These are phyloP conservation scores for Salix koriyanagi DNA, from an alignment of 345 rosid species.

Conservation along the genomic window DNA sequence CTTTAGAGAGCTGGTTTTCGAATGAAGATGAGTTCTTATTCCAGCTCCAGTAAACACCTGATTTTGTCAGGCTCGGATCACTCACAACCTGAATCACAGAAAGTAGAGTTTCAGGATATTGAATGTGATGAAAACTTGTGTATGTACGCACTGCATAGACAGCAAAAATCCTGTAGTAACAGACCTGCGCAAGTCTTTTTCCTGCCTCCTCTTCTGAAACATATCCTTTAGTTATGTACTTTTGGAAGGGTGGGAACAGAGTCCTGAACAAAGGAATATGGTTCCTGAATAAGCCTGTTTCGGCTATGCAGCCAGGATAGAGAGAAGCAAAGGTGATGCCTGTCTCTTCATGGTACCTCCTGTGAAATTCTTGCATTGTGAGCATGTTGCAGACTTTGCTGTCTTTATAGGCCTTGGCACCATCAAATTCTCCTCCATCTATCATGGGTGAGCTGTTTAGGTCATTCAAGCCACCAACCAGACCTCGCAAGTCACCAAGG, in stretches of 20 bases:
- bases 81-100: conserved; percentile 55
- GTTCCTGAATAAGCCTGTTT: conserved; percentile 90
- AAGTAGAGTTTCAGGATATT: conserved; percentile 9
- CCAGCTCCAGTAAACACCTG: conserved; percentile 98
- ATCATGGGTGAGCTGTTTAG: conserved; percentile 77
- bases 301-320: conserved; percentile 96
- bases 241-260: conserved; percentile 31
- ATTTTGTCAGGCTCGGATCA: conserved; percentile 75
- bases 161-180: neutral
- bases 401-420: conserved; percentile 97
- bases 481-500: conserved; percentile 84
- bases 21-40: conserved; percentile 86
- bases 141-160: neutral
- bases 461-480: conserved; percentile 68
- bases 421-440: conserved; percentile 89
- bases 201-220: conserved; percentile 26
- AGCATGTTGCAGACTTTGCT: conserved; percentile 98
- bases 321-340: conserved; percentile 84
- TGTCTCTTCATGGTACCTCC: conserved; percentile 78
- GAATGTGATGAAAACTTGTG: neutral
- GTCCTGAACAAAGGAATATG: conserved; percentile 69
- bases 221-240: conserved; percentile 26
- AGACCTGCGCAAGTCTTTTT: conserved; percentile 25
- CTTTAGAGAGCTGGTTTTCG: conserved; percentile 83
- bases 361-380: conserved; percentile 91